Evolutionary conservation across 345 rosid species (phyloP).

Genomic region (Limnanthes douglasii): DNA sequence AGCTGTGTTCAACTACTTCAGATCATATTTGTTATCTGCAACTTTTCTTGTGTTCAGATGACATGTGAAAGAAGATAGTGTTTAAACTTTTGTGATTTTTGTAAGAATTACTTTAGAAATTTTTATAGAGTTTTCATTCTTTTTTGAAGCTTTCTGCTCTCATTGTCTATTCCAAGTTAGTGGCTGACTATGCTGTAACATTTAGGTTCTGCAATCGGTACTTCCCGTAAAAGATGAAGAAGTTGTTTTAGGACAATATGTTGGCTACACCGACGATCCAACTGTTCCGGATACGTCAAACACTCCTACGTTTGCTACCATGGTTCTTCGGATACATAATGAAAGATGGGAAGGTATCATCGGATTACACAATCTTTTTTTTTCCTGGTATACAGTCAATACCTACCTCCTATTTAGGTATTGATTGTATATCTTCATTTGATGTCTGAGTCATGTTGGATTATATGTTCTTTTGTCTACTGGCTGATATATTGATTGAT

Average conservation of each 20-base stretch:
- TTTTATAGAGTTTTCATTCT: background rate
- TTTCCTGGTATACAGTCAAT: background rate
- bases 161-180: slow-evolving; percentile 1
- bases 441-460: background rate
- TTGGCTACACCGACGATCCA: slow-evolving; percentile 85
- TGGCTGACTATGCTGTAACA: slow-evolving; percentile 10
- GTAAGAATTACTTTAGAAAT: background rate
- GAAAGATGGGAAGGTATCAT: slow-evolving; percentile 98
- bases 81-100: background rate
- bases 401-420: background rate
- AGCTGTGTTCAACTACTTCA: slow-evolving; percentile 5
- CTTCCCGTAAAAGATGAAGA: slow-evolving; percentile 85
- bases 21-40: background rate
- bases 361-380: slow-evolving; percentile 3
- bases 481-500: slow-evolving; percentile 8
- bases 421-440: background rate
- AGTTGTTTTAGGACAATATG: slow-evolving; percentile 91
- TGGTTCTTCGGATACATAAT: slow-evolving; percentile 69
- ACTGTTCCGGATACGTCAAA: slow-evolving; percentile 89
- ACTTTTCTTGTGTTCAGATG: background rate
- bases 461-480: too few species aligned
- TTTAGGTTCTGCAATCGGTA: slow-evolving; percentile 90
- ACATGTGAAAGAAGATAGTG: too few species aligned
- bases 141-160: background rate
- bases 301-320: slow-evolving; percentile 91